phyloP scores from a whole-genome alignment of 495 filamentous ascomycete species.

The Penicillium samsonianum region DNA sequence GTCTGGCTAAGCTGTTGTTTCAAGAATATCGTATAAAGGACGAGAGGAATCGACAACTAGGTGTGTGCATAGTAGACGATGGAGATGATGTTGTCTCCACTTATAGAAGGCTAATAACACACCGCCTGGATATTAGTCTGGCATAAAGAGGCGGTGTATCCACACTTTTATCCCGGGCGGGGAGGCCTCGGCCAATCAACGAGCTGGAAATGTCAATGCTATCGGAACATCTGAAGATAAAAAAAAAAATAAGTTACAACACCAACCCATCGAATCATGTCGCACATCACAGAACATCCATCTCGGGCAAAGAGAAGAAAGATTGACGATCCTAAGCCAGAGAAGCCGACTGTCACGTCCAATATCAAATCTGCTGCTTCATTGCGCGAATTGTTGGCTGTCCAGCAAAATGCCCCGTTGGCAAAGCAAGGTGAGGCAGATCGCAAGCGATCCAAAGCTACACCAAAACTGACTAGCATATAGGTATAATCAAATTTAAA shows the following conservation, averaged over 20 bases:
- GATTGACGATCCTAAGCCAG: constrained; percentile 30
- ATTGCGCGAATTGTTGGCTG: constrained; percentile 62
- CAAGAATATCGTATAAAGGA: too few species aligned
- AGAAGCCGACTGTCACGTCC: constrained; percentile 27
- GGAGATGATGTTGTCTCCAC: not conserved
- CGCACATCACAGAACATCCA: constrained; percentile 31
- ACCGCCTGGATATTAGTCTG: not conserved
- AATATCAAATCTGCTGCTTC: constrained; percentile 61
- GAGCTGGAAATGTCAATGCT: constrained; percentile 26
- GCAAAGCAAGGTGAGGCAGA: constrained; percentile 62
- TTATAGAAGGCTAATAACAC: not conserved
- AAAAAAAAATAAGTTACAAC: constrained; percentile 28
- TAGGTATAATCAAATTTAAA: constrained; percentile 77
- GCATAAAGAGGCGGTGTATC: constrained; percentile 6
- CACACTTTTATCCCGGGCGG: constrained; percentile 7
- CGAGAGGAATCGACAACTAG: too few species aligned
- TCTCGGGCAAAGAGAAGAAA: constrained; percentile 46
- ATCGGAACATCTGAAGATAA: constrained; percentile 27
- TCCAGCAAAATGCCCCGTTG: constrained; percentile 61
- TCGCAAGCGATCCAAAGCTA: not conserved
- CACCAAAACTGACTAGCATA: not conserved
- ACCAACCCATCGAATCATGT: constrained; percentile 23
- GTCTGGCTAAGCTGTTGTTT: too few species aligned
- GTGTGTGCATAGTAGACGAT: not conserved
- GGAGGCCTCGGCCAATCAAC: constrained; percentile 25